Evolutionary conservation across 2,329 filamentous ascomycete species (phyloP), one percentile per base, ranked within the genome.

Genomic region (Botryotinia convoluta): DNA sequence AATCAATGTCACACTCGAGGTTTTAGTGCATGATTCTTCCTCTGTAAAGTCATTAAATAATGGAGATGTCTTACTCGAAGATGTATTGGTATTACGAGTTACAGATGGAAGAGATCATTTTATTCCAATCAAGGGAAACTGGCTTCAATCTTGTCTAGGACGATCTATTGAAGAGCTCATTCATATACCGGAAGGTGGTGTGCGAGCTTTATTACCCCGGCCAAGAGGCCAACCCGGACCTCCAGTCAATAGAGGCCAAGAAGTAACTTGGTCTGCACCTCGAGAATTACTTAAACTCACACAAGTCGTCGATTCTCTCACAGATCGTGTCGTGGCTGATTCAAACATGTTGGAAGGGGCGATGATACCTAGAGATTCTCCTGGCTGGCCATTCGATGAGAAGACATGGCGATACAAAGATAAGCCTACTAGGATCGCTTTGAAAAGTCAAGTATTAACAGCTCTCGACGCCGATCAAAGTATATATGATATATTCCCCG

Each of bases 201-300:
- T 92, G 73, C 85, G 94, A 32, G 83, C 81, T 12, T 86, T 90
- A 10, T 39, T 69, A 32, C 71, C 62, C 18, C 71, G 29, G 18
- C 71, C 63, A 69, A n/a, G 32, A 61, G 65, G 54, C 7, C 39
- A 72, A 51, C 35, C 70, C 12, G 70, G 70, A 29, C 70, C 70
- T 54, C 61, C 61, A 14, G 76, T 80, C 10, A 77, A 83, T 4
- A 86, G 85, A 3, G 84, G 85, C 79, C 86, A 83, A 57, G 88
- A 87, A 74, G 87, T 93, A 75, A 89, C 89, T 80, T 91, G 92
- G 80, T 95, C 94, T 18, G 94, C 94, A 1, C 95, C 96, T 0
- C 90, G 93, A 74, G 95, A 98, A 82, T 86, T 98, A 14, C 97
- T 97, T 83, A 91, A 91, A 80, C 88, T 99, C 79, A 98, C 94